Evolutionary conservation across 768 basidiomycete species (phyloP).

Genomic region (Boletales sp.): DNA sequence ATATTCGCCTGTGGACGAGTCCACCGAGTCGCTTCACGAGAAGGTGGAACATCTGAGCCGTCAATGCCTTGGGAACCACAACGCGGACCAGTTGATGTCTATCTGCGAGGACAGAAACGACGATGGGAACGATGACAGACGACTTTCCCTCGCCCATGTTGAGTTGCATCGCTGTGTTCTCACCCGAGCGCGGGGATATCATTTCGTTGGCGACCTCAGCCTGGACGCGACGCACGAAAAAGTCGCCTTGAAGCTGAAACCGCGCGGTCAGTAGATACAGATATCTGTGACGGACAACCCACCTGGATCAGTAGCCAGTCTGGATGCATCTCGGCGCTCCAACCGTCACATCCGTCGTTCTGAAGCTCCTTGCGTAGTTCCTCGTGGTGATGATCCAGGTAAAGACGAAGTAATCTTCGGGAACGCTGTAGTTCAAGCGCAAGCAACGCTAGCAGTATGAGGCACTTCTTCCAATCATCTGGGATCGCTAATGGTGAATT

Average conservation of each 20-base stretch:
- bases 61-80: conserved; percentile 47
- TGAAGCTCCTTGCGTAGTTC: conserved; percentile 29
- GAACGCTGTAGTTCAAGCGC: conserved; percentile 36
- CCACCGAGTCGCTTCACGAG: conserved; percentile 42
- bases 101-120: conserved; percentile 39
- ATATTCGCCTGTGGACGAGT: conserved; percentile 45
- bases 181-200: conserved; percentile 36
- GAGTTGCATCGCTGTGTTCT: conserved; percentile 44
- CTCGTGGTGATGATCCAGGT: conserved; percentile 18
- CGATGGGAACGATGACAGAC: conserved; percentile 45
- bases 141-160: conserved; percentile 62
- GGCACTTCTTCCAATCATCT: conserved; percentile 27
- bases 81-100: conserved; percentile 43
- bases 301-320: conserved; percentile 49
- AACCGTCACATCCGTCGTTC: conserved; percentile 22
- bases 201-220: conserved; percentile 41
- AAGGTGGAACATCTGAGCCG: conserved; percentile 47
- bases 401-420: conserved; percentile 31
- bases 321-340: conserved; percentile 18
- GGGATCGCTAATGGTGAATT: conserved; percentile 14
- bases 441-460: conserved; percentile 28
- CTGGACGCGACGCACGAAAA: conserved; percentile 43
- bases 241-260: conserved; percentile 42
- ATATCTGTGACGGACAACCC: background rate
- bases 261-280: background rate